Base-by-base conservation (phyloP, 305 asterid genomes). In the Fraxinus baroniana region DNA sequence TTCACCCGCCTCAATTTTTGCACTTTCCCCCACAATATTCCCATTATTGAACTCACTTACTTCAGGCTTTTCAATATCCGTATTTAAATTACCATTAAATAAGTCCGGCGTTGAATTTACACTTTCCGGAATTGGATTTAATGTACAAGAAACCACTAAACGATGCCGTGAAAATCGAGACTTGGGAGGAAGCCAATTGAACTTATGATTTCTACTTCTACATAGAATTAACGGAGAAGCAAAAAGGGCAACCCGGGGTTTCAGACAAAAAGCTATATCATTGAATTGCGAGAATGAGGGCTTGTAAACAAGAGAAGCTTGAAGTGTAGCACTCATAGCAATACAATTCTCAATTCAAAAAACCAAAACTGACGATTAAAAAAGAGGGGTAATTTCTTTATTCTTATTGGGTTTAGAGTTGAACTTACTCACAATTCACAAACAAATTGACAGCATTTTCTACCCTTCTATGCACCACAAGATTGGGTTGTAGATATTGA, bases 281-380 rank as follows among this genome's bases (percentile, higher is more conserved):
- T 82, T 80, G 35, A 88, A 79, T 24, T 80, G 92, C 72, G 85
- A 83, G 78, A 88, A 86, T 13, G 89, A 82, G 74, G 90, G 95
- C 82, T 87, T 86, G 80, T 24, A 83, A 26, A 90, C 26, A 37
- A 90, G 92, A 80, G 95, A 92, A 78, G 98, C 88, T 89, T 91
- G 99, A 35, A 94, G 94, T 39, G 92, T 70, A 17, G 83, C 39
- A 36, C 84, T 78, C 97, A 92, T 92, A 55, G 72, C 49, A 72
- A 74, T 30, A 70, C 41, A 68, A 68, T 68, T 20, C 39, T 36
- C 17, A 41, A 18, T 82, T 30, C 22, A 36, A 30, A 30, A 70
- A 70, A 17, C 33, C 7, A 70, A 70, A 68, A 68, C 10, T 30
- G 24, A 71, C 24, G 76, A 32, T 30, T 17, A 30, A 32, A 71